Evolutionary conservation across 2,329 filamentous ascomycete genomes (phyloP), one percentile per base, ranked within the genome.

Genomic region (Dryadomyces quercus-mongolicae): DNA sequence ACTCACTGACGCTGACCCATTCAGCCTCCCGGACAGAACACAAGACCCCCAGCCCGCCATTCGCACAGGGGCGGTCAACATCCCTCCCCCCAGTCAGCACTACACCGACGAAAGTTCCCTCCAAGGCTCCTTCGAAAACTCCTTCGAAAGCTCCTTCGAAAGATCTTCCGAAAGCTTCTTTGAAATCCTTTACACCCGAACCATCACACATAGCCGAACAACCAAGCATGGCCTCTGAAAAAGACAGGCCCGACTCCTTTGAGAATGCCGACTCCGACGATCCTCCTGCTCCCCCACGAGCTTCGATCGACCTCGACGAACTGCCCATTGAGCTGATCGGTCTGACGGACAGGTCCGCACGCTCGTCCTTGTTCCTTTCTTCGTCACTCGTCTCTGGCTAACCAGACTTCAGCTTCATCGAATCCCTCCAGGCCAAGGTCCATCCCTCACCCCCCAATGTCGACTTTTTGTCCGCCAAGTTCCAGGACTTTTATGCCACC

Each of bases 241-340:
- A 57, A 62, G 34, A 68, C 55, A 66, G 63, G 25, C 68, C 68
- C 8, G 75, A 77, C 62, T 69, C 74, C 7, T 81, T 80, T 61
- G 77, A 80, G 5, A 66, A 68, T 34, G 67, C 68, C 18, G 68
- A 71, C 36, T 65, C 65, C 38, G 75, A 79, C 22, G 73, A 79
- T 20, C 61, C 67, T 25, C 56, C 69, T 5, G 77, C 81, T 57
- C 62, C 68, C 2, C 72, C 73, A 0, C 67, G 78, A 56, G 70
- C 73, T 21, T 82, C 86, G 3, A 79, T 88, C 58, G 84, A 88
- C 55, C 84, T 93, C 59, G 88, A 95, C 62, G 87, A 95, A 64
- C 81, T 98, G 45, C 93, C 93, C 15, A 93, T 96, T 63, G 93
- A 98, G 75, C 80, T 98, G 56, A 79, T 93, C 56, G 93, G 88